A percentile compares a stretch with the other conserved stretches of the same genome.
phyloP scores from a whole-genome alignment of 352 stramenopile genomes.

The Phytophthora pinifolia region DNA sequence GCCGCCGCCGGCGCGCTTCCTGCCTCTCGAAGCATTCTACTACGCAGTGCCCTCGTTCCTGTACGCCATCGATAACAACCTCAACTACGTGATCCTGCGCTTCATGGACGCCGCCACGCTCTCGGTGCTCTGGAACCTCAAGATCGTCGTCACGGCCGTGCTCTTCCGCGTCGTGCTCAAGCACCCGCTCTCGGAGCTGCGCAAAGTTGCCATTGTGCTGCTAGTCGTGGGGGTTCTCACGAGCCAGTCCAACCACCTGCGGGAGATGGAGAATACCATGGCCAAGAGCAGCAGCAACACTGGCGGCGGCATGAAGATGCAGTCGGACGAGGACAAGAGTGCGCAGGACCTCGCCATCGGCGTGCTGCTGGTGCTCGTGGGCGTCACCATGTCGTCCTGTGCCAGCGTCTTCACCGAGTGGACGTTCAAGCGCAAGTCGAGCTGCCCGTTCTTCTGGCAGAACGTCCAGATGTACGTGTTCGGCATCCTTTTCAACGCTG shows the following conservation, averaged over 20 bases:
- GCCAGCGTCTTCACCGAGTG: conserved; percentile 87
- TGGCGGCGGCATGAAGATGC: conserved; percentile 10
- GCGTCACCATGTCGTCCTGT: conserved; percentile 77
- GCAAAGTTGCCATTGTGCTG: conserved; percentile 73
- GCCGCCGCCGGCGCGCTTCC: conserved; percentile 41
- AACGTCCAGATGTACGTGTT: conserved; percentile 84
- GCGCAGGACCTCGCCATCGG: conserved; percentile 42
- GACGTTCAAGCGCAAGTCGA: conserved; percentile 79
- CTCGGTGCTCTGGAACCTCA: conserved; percentile 88
- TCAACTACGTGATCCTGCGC: conserved; percentile 86
- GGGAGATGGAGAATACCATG: conserved; percentile 33
- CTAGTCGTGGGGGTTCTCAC: conserved; percentile 79
- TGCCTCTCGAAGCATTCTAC: conserved; percentile 56
- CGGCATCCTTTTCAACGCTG: conserved; percentile 79
- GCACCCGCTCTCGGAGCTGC: conserved; percentile 64
- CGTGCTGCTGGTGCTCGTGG: conserved; percentile 69
- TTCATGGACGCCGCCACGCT: conserved; percentile 86
- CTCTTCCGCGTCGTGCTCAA: conserved; percentile 86
- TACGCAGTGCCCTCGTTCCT: conserved; percentile 85
- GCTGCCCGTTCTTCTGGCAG: conserved; percentile 79
- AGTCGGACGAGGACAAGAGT: conserved; percentile 22
- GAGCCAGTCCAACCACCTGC: conserved; percentile 73
- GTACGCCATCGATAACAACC: conserved; percentile 89
- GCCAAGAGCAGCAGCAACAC: conserved; percentile 11
- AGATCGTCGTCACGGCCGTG: conserved; percentile 84